Conservation (phyloP, 345 rosid species). For the Mallotus nudiflorus region DNA sequence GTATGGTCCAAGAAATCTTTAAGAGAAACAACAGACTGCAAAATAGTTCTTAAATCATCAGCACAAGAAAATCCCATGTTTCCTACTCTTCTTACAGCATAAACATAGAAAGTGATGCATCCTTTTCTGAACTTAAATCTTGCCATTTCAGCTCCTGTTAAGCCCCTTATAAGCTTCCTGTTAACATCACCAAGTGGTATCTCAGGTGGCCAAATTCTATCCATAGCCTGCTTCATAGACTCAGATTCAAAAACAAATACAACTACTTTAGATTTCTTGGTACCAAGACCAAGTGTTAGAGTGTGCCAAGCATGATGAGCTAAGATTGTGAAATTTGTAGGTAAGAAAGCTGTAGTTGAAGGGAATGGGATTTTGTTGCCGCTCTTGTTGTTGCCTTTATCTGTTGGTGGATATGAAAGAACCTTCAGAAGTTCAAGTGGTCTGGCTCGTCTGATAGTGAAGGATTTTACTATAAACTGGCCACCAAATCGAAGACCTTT, state of each 20-base stretch:
- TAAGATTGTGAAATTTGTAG: conserved; percentile 90
- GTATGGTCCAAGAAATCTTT: conserved; percentile 98
- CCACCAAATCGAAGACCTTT: conserved; percentile 90
- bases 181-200: conserved; percentile 86
- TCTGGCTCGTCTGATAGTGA: conserved; percentile 81
- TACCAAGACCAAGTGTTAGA: conserved; percentile 83
- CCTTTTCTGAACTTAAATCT: conserved; percentile 95
- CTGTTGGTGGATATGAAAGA: conserved; percentile 62
- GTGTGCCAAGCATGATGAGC: conserved; percentile 99
- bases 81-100: conserved; percentile 69
- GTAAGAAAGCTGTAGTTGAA: conserved; percentile 77
- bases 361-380: conserved; percentile 46
- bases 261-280: conserved; percentile 76
- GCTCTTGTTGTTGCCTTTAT: conserved; percentile 8
- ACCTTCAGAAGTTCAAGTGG: conserved; percentile 79
- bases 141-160: conserved; percentile 75
- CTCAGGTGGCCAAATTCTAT: conserved; percentile 79
- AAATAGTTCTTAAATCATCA: conserved; percentile 72
- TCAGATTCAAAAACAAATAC: conserved; percentile 87
- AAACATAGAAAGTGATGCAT: conserved; percentile 91
- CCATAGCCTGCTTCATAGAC: conserved; percentile 50
- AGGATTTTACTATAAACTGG: conserved; percentile 87
- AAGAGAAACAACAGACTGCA: conserved; percentile 82
- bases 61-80: conserved; percentile 59
- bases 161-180: conserved; percentile 71